Conservation (phyloP, 2,329 filamentous ascomycete species). For the Fusarium sp. region DNA sequence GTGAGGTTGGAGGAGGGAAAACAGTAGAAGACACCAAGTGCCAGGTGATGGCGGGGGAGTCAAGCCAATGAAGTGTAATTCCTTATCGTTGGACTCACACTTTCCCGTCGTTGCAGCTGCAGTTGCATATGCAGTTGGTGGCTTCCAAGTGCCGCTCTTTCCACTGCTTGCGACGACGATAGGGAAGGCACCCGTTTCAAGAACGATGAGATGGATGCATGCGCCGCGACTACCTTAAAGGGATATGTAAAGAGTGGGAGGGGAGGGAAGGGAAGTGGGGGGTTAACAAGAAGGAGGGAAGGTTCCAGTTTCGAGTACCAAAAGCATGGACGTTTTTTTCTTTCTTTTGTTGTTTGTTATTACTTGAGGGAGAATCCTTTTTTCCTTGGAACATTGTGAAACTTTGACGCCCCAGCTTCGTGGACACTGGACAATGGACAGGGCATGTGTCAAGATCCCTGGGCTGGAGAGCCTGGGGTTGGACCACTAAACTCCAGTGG, state of each 20-base stretch:
- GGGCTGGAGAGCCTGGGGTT: slow-evolving; percentile 1
- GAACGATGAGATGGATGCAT: background rate
- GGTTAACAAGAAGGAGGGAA: slow-evolving; percentile 16
- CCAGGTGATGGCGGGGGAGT: slow-evolving; percentile 25
- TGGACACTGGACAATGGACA: slow-evolving; percentile 7
- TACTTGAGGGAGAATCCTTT: background rate
- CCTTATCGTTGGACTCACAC: slow-evolving; percentile 29
- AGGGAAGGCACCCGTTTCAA: slow-evolving; percentile 6
- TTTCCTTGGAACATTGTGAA: slow-evolving; percentile 25
- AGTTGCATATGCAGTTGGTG: slow-evolving; percentile 2
- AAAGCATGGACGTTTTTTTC: slow-evolving; percentile 21
- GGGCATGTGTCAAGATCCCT: slow-evolving; percentile 29
- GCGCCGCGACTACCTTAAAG: slow-evolving; percentile 9
- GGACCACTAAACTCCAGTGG: background rate
- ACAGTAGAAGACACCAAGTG: slow-evolving; percentile 2
- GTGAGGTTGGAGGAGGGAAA: slow-evolving; percentile 20
- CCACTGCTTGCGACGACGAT: slow-evolving; percentile 20
- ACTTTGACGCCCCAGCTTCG: slow-evolving; percentile 30
- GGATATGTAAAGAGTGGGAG: background rate
- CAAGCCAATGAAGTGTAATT: slow-evolving; percentile 26
- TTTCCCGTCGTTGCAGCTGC: background rate
- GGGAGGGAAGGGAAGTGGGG: slow-evolving; percentile 9
- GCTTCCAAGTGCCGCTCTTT: slow-evolving; percentile 21
- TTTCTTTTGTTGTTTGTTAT: background rate
- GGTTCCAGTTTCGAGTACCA: slow-evolving; percentile 28